Base-by-base conservation (phyloP, 2,329 filamentous ascomycete species). In the Lomentospora prolificans region DNA sequence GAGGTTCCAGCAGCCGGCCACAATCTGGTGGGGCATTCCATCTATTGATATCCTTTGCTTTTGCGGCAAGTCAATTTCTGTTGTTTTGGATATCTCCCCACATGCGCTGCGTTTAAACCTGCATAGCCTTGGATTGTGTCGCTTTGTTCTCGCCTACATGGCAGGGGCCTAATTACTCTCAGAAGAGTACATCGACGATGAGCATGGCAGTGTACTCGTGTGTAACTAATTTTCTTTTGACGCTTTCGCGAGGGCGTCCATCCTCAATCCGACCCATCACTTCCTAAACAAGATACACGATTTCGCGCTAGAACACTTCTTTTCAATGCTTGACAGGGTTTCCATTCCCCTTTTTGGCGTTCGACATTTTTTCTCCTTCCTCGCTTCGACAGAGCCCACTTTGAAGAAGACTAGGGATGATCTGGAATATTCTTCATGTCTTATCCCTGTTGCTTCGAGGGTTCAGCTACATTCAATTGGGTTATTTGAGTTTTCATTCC, bases 261-360 rank as follows among this genome's bases (percentile, higher is more conserved):
- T 22, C 17, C 44, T 19, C 19, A 19, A 22, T 22, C 22, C 44
- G 22, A 22, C 44, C 44, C 22, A 48, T 48, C 44, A 22, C 44
- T 48, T 48, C 44, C 44, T 48, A 48, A 48, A 48, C 44, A 48
- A 27, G 44, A 48, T 10, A 48, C 4, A 22, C 44, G 44, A 48
- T 22, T 5, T 19, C 44, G 22, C 44, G 44, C 44, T 48, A 48
- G 44, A 48, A 48, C 17, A 9, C 44, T 48, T 48, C 44, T 48
- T 48, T 48, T 25, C 44, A 48, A 48, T 48, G 44, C 44, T 25
- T 25, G 10, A 33, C 30, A 33, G 30, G 30, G 30, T 33, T 12
- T 33, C 30, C 12, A 33, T 33, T 33, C 30, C 30, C 30, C 12
- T 12, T 33, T 33, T 33, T 12, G 12, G 30, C 30, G 7, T 33